Evolutionary conservation across 2,329 filamentous ascomycete species (phyloP).

Genomic region (Corniculantispora saksenae): DNA sequence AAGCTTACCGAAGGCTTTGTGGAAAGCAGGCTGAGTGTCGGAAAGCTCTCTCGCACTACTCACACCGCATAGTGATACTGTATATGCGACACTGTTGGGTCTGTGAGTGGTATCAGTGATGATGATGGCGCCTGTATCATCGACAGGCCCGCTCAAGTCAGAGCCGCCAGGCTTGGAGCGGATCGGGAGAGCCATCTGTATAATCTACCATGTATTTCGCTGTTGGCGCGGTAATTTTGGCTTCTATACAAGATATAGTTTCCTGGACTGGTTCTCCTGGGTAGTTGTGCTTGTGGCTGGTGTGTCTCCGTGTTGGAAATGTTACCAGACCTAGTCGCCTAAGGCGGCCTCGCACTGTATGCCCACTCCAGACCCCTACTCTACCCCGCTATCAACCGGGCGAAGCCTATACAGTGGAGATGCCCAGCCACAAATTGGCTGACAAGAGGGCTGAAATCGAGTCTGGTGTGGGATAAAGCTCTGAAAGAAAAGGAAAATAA

Average conservation of each 20-base stretch:
- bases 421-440: not conserved
- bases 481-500: not conserved
- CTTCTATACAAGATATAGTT: not conserved
- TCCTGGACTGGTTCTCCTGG: not conserved
- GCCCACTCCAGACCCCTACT: not conserved
- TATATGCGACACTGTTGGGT: not conserved
- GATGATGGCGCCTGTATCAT: not conserved
- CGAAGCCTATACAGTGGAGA: not conserved
- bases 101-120: not conserved
- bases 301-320: not conserved
- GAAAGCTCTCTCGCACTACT: not conserved
- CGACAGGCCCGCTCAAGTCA: not conserved
- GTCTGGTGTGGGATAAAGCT: not conserved
- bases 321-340: not conserved
- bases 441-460: no score
- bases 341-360: not conserved
- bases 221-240: not conserved
- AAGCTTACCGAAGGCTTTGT: constrained; percentile 3
- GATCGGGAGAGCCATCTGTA: not conserved
- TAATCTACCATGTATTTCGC: not conserved
- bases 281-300: not conserved
- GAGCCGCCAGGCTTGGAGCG: not conserved
- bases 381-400: not conserved
- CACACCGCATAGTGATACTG: not conserved
- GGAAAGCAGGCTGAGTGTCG: not conserved